Base-by-base conservation (phyloP, 108 stramenopile genomes). In the Nannochloropsis granulata region DNA sequence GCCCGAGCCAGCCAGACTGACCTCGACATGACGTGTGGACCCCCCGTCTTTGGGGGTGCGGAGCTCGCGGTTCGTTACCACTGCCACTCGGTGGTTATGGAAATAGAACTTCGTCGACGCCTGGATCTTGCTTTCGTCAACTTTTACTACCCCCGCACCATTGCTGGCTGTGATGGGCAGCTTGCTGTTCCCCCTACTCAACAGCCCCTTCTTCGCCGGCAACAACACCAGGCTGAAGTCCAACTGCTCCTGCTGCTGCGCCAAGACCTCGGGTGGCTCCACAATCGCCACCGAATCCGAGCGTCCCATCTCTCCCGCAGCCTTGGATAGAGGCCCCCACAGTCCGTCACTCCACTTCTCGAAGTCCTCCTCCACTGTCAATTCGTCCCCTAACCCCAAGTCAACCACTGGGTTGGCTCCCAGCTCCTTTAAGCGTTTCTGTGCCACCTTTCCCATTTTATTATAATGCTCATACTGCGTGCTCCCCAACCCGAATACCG, bases 401-500 rank as follows among this genome's bases (percentile, higher is more conserved):
- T 88, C 82, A 12, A 91, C 79, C 24, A 98, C 86, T 12, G 94
- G 91, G 13, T 84, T 82, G 8, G 88, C 98, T 23, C 97, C 97
- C 26, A 93, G 85, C 84, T 89, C 85, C 46, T 89, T 94, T 25
- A 98, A 81, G 13, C 93, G 85, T 25, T 84, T 44, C 88, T 98
- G 92, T 45, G 93, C 89, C 81, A 93, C 93, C 81, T 94, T 96
- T 13, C 97, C 96, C 95, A 95, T 96, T 81, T 93, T 91, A 85
- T 98, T 98, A 93, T 92, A 99, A 83, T 98, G 95, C 83, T 98
- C 97, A 90, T 99, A 99, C 89, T 98, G 94, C 44, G 86, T 91
- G 86, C 98, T 98, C 24, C 99, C 99, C n/a, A 99, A 90, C 56
- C 97, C 99, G 90, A 99, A 98, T 11, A 97, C 97, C 78, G 93